Evolutionary conservation across 2,329 filamentous ascomycete species (phyloP), one percentile per base, ranked within the genome.

Genomic region (Fusarium odoratissimum): DNA sequence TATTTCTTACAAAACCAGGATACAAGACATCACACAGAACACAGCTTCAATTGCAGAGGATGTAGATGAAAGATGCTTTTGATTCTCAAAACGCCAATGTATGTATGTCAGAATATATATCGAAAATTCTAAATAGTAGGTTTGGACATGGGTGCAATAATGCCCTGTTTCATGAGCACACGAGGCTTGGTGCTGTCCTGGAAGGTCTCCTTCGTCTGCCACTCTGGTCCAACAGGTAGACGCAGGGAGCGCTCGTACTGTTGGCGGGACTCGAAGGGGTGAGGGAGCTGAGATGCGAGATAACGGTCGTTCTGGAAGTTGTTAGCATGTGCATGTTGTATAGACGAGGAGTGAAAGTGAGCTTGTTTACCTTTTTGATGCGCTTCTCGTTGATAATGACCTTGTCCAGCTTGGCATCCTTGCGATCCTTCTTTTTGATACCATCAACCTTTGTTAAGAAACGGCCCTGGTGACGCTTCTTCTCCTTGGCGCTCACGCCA

Each of bases 181-280:
- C 94, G 90, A 65, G 96, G 96, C 88, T 95, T 97, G 67, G 93
- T 97, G 69, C 90, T 90, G 76, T 92, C 90, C 86, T 98, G 95
- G 88, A 96, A 96, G 19, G 93, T 94, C 85, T 94, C 91, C 88
- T 97, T 98, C n/a, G 95, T 98, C 75, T 91, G 91, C 95, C 95
- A 99, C 83, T 99, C 95, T 21, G 93, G 94, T 3, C 96, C 96
- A 68, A 98, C 90, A 3, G 96, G 96, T 74, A 98, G 84, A 46
- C 95, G 88, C 65, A 98, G 85, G 72, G 92, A 93, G 56, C 95
- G 87, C 86, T 99, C 96, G 83, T 98, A 98, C 85, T 98, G 95
- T 79, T 93, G 89, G 75, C 88, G 89, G 33, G 89, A 94, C 86
- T 98, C 95, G 82, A 95, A 98, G n/a, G 91, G 91, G 83, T 97